Evolutionary conservation across 2,329 filamentous ascomycete species (phyloP).

Genomic region (Xylaria polymorpha): DNA sequence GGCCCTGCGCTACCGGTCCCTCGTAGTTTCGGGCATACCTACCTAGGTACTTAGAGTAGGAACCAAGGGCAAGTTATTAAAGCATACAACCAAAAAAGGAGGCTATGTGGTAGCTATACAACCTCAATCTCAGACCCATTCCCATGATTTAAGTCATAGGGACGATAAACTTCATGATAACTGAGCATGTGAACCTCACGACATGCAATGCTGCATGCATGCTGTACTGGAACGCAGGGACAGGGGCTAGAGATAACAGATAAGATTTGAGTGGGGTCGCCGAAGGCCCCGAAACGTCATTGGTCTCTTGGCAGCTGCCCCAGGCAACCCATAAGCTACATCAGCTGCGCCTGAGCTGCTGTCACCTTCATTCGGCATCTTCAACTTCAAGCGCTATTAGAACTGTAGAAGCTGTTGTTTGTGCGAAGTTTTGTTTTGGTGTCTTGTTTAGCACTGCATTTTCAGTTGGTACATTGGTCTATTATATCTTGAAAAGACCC

Average conservation of each 20-base stretch:
- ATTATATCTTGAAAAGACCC: not conserved
- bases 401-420: not conserved
- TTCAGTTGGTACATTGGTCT: not conserved
- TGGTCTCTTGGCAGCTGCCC: constrained; percentile 27
- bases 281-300: constrained; percentile 27
- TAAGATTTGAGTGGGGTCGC: not conserved
- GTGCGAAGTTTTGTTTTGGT: not conserved
- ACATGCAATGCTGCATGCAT: too few relatives aligned
- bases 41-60: not conserved
- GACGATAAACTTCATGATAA: not conserved
- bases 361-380: not conserved
- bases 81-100: not conserved
- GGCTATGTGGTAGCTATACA: not conserved
- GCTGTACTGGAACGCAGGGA: constrained; percentile 5
- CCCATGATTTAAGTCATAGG: not conserved
- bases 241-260: not conserved
- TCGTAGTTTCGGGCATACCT: too few relatives aligned
- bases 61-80: not conserved
- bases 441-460: not conserved
- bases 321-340: constrained; percentile 24
- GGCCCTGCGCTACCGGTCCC: too few relatives aligned
- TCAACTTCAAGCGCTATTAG: not conserved
- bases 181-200: not conserved
- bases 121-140: not conserved
- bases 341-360: not conserved